Percentiles rank a stretch among this genome's conserved stretches.
Evolutionary conservation across 2,329 filamentous ascomycete genomes (phyloP).

Genomic region (Cordyceps tenuipes): DNA sequence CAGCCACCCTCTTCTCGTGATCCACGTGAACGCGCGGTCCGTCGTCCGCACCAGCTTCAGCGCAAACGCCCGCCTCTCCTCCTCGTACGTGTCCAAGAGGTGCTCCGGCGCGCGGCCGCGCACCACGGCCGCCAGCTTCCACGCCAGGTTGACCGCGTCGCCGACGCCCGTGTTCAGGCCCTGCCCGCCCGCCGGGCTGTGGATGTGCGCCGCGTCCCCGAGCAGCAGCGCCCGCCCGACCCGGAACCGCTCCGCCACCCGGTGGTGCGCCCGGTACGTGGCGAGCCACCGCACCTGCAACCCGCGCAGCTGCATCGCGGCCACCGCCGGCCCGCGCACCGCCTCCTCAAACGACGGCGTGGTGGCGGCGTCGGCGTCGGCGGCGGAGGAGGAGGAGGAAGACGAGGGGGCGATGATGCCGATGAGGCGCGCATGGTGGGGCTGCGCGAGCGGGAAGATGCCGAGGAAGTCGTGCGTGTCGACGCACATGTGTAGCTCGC

Average conservation of each 20-base stretch:
- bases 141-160: conserved; percentile 26
- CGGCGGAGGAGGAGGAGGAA: background rate
- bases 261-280: conserved; percentile 6
- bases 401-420: background rate
- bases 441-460: background rate
- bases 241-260: conserved; percentile 7
- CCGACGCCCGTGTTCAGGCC: conserved; percentile 30
- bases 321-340: conserved; percentile 2
- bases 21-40: background rate
- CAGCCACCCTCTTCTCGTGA: background rate
- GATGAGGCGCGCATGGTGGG: conserved; percentile 1
- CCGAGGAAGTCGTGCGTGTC: conserved; percentile 9
- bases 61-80: conserved; percentile 15
- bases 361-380: background rate
- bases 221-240: conserved; percentile 27
- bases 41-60: background rate
- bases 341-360: conserved; percentile 2
- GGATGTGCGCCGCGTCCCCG: conserved; percentile 29
- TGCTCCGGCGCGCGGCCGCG: conserved; percentile 12
- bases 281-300: conserved; percentile 7
- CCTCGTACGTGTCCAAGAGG: conserved; percentile 19
- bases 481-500: conserved; percentile 7
- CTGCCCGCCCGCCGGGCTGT: conserved; percentile 27
- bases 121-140: conserved; percentile 25
- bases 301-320: conserved; percentile 2